Evolutionary conservation across 2,329 filamentous ascomycete genomes (phyloP), one percentile per base, ranked within the genome.

Genomic region (Bertia moriformis): DNA sequence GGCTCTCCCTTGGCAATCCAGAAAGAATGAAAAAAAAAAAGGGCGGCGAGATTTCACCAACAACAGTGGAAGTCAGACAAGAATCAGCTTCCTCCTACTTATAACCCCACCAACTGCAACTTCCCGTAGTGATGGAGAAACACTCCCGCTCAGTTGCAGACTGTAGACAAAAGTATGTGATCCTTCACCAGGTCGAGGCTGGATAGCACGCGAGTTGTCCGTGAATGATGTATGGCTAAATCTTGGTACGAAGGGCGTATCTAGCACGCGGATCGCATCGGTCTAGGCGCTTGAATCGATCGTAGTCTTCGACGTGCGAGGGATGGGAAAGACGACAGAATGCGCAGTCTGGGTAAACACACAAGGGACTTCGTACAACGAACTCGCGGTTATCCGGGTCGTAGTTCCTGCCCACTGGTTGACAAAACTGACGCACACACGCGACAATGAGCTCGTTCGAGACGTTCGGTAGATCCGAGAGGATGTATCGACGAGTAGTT

Each of bases 21-120:
- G 24, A 29, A n/a, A n/a, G n/a, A n/a, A n/a, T n/a, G 24, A 29
- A 29, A n/a, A 29, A n/a, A 29, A 29, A 29, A n/a, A n/a, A 29
- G n/a, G 24, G 24, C 24, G 24, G n/a, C 24, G n/a, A n/a, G n/a
- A n/a, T 29, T 29, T 29, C 24, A 29, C 10, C 24, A 29, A 29
- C 24, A n/a, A 29, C 24, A 29, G 24, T 29, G n/a, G 24, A 29
- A 29, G 15, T 35, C 10, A 35, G 32, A 35, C 7, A 27, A n/a
- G n/a, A 27, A 27, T 10, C 7, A 27, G n/a, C 10, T 12, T 35
- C 32, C 7, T 7, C 32, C 32, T 18, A 7, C 32, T 35, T 18
- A 15, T 18, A 14, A 35, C 32, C 32, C 32, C 32, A 18, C 15
- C 32, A 35, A 17, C 32, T 10, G 32, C 32, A 35, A 17, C 12